A percentile compares a stretch with the other conserved stretches of the same genome.
Conservation (phyloP, 2,329 filamentous ascomycete species). For the Colletotrichum caudatum region DNA sequence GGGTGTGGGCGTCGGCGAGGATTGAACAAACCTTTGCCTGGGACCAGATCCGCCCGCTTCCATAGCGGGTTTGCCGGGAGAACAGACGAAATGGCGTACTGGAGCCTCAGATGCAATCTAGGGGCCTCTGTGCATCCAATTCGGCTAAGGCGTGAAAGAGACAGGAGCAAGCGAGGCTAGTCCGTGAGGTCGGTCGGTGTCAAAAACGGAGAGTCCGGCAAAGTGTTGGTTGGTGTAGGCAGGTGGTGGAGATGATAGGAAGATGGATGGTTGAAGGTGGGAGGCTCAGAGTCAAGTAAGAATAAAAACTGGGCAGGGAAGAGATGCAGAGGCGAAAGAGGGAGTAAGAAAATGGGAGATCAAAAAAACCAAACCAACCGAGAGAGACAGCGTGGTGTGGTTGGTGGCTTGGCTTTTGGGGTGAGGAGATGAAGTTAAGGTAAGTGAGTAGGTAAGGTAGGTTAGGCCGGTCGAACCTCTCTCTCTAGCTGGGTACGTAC, state of each 20-base stretch:
- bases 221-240: slow-evolving; percentile 26
- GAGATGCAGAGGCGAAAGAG: slow-evolving; percentile 22
- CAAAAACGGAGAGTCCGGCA: slow-evolving; percentile 37
- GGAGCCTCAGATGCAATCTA: slow-evolving; percentile 43
- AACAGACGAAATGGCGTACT: slow-evolving; percentile 41
- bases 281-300: slow-evolving; percentile 40
- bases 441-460: slow-evolving; percentile 31
- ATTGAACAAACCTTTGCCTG: slow-evolving; percentile 53
- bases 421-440: slow-evolving; percentile 35
- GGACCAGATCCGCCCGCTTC: slow-evolving; percentile 53
- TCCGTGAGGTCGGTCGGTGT: slow-evolving; percentile 38
- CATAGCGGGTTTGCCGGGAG: slow-evolving; percentile 51
- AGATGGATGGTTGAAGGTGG: slow-evolving; percentile 23
- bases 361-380: slow-evolving; percentile 29
- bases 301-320: slow-evolving; percentile 40
- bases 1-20: slow-evolving; percentile 27
- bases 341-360: slow-evolving; percentile 30
- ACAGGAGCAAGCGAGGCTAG: slow-evolving; percentile 32
- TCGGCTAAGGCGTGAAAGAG: slow-evolving; percentile 29
- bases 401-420: slow-evolving; percentile 38
- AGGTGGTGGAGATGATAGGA: slow-evolving; percentile 42
- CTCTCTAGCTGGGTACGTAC: slow-evolving; percentile 39
- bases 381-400: slow-evolving; percentile 38
- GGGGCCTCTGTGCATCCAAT: slow-evolving; percentile 44
- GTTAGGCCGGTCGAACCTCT: slow-evolving; percentile 35